Conservation (phyloP, 495 filamentous ascomycete species). For the Penicillium antarcticum region DNA sequence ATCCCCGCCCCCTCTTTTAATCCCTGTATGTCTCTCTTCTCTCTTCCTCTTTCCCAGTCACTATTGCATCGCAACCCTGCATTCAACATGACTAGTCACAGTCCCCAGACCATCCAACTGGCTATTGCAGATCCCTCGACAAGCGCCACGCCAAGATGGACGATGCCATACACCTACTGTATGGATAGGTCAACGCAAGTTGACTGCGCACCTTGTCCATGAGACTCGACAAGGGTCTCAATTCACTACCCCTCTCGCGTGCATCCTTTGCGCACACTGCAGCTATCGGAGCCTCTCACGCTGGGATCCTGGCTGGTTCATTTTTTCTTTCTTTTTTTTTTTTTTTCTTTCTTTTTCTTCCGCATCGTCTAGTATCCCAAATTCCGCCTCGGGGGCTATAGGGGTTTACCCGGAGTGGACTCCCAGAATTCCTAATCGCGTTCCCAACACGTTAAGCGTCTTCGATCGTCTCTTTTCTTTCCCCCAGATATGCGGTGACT, state of each 20-base stretch:
- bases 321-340: conserved; percentile 2
- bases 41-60: conserved; percentile 1
- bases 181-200: conserved; percentile 18
- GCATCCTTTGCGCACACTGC: conserved; percentile 12
- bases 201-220: conserved; percentile 27
- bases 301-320: conserved; percentile 2
- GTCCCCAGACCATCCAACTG: neutral
- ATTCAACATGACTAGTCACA: conserved; percentile 5
- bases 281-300: conserved; percentile 14
- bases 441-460: conserved; percentile 9
- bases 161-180: too few relatives aligned
- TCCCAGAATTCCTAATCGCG: conserved; percentile 19
- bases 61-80: neutral
- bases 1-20: conserved; percentile 25
- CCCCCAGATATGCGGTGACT: conserved; percentile 16
- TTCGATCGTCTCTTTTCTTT: conserved; percentile 22
- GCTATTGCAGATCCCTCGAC: conserved; percentile 19
- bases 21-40: conserved; percentile 14
- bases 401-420: conserved; percentile 35
- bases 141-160: conserved; percentile 40
- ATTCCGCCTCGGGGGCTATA: conserved; percentile 18
- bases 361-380: conserved; percentile 11
- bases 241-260: conserved; percentile 16
- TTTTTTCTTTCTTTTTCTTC: neutral
- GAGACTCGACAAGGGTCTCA: conserved; percentile 3